These are phyloP conservation scores for Penicillium nordicum DNA, from an alignment of 2,329 filamentous ascomycete species.

Conservation along the genomic window DNA sequence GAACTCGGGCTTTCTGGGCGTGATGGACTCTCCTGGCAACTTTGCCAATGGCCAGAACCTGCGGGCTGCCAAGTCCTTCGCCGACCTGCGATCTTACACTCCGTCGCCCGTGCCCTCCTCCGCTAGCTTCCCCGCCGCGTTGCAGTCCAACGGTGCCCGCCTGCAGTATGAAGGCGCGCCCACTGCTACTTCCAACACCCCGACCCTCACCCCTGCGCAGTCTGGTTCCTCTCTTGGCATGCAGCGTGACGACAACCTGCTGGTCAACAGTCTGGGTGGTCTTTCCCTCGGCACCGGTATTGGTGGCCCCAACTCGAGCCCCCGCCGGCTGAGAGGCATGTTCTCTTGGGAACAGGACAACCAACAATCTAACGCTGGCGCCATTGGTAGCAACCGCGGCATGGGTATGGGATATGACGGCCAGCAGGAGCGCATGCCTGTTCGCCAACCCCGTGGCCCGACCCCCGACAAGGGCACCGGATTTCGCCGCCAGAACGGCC, in stretches of 20 bases:
- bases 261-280: constrained; percentile 62
- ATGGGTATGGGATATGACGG: constrained; percentile 59
- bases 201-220: constrained; percentile 61
- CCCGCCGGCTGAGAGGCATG: constrained; percentile 58
- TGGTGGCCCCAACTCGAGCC: constrained; percentile 50
- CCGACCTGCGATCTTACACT: constrained; percentile 89
- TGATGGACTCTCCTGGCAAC: constrained; percentile 71
- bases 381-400: constrained; percentile 62
- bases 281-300: constrained; percentile 55
- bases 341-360: constrained; percentile 58
- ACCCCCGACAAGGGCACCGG: constrained; percentile 57
- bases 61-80: constrained; percentile 92
- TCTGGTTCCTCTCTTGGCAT: constrained; percentile 47
- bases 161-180: constrained; percentile 58
- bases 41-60: constrained; percentile 73
- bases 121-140: constrained; percentile 74
- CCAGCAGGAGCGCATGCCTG: constrained; percentile 53
- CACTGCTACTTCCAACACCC: constrained; percentile 61
- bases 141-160: constrained; percentile 61
- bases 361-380: constrained; percentile 49
- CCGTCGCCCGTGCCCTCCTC: constrained; percentile 89
- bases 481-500: constrained; percentile 60
- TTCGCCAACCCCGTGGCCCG: constrained; percentile 61
- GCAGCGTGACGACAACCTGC: constrained; percentile 55
- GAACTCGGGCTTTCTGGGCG: constrained; percentile 76